These are phyloP conservation scores for Umbilicaria muhlenbergii DNA, from an alignment of 495 filamentous ascomycete species.

Conservation along the genomic window DNA sequence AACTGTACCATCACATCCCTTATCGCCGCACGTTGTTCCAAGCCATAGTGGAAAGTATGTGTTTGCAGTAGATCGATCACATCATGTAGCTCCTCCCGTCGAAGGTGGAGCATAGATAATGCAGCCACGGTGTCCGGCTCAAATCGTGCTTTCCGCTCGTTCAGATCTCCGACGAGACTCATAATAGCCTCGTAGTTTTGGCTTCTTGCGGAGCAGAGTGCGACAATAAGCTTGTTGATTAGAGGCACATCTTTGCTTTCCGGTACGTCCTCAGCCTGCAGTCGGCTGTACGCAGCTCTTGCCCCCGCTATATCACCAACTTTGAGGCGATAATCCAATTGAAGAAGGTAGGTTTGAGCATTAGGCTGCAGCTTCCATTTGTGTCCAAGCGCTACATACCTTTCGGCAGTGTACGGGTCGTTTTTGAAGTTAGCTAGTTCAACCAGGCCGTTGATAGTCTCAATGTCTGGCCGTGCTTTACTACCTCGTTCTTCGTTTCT, in stretches of 20 bases:
- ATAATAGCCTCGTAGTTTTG: conserved; percentile 50
- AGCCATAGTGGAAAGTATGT: conserved; percentile 44
- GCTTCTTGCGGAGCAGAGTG: conserved; percentile 42
- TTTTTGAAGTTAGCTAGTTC: conserved; percentile 50
- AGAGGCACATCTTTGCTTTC: conserved; percentile 42
- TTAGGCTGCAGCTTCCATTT: conserved; percentile 49
- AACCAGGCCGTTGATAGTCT: conserved; percentile 62
- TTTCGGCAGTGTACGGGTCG: conserved; percentile 55
- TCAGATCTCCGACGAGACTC: conserved; percentile 57
- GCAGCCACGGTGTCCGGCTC: conserved; percentile 56
- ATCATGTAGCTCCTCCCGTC: conserved; percentile 55
- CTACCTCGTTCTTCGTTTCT: conserved; percentile 23
- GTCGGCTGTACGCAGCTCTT: conserved; percentile 40
- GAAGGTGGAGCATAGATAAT: conserved; percentile 53
- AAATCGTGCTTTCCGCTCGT: conserved; percentile 50
- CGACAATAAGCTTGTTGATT: conserved; percentile 61
- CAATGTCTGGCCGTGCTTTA: conserved; percentile 38
- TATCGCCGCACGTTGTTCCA: conserved; percentile 46
- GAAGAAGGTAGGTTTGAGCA: conserved; percentile 49
- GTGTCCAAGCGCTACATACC: conserved; percentile 48
- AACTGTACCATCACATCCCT: conserved; percentile 48
- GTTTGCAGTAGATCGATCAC: conserved; percentile 63
- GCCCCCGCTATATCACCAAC: conserved; percentile 54
- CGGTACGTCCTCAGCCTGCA: conserved; percentile 35
- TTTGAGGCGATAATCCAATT: conserved; percentile 58